Base-by-base conservation (phyloP, 164 flowering plant species). In the Houttuynia cordata region DNA sequence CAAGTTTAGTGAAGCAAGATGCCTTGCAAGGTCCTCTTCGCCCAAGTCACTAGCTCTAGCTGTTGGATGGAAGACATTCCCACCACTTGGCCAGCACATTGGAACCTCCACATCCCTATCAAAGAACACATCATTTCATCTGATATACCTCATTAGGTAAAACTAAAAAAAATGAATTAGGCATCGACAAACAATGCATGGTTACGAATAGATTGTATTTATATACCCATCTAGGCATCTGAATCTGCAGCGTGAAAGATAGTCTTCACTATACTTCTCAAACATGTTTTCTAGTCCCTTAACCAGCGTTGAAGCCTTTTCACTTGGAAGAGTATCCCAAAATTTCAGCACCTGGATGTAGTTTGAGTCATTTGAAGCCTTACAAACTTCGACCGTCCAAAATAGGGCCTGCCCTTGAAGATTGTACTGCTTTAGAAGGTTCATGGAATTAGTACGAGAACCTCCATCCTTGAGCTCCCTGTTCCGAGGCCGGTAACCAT, bases 281-380 rank as follows among this genome's bases (percentile, higher is more conserved):
- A 66, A 66, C n/a, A 66, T 24, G 41, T 60, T 47, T 19, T 60
- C 53, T 24, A 66, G 59, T 10, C 54, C 52, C 52, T 76, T 81
- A 20, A 70, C 67, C 39, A 85, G 70, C 65, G 78, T 79, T 1
- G 79, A 73, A 2, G 83, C 64, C 61, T 79, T 91, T 45, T 73
- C 82, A 24, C 69, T 54, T 8, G 86, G 84, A 65, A 87, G 61
- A 23, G 86, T 61, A 64, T 83, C 87, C 97, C 97, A 89, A 30
- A 81, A 70, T 72, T 73, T 87, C 71, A 78, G 58, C 24, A 78
- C 68, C 60, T 80, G 80, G 55, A 67, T 34, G 37, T 62, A 66
- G 41, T 25, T 56, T 24, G 39, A 24, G 3, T 57, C 3, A 7
- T 47, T 59, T 13, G 59, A 42, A 12, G 67, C 52, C 25, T 65